Conservation (phyloP, 257 asterid species). For the Pogostemon cablin region DNA sequence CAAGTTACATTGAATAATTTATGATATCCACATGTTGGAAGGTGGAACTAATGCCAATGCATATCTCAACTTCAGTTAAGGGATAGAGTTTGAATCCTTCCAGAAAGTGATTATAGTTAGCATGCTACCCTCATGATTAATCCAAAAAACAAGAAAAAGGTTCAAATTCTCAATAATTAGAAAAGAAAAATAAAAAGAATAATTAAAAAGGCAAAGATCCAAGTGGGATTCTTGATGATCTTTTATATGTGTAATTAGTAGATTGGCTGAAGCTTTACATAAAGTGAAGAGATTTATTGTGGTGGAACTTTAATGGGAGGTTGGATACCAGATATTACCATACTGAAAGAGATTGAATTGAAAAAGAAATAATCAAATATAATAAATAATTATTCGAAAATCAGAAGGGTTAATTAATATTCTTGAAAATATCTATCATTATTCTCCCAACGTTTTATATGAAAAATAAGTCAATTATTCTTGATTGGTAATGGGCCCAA, state of each 20-base stretch:
- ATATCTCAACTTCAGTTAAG: neutral
- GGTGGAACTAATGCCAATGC: too few species aligned
- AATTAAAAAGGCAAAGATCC: slow-evolving; percentile 23
- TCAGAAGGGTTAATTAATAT: neutral
- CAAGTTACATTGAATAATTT: too few species aligned
- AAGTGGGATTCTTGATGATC: slow-evolving; percentile 37
- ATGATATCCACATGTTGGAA: too few species aligned
- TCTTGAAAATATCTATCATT: neutral
- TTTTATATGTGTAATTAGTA: slow-evolving; percentile 28
- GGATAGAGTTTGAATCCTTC: slow-evolving; percentile 29
- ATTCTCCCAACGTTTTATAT: too few species aligned
- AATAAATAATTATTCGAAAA: neutral
- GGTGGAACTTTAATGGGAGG: slow-evolving; percentile 44
- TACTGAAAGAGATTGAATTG: slow-evolving; percentile 31
- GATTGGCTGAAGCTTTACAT: slow-evolving; percentile 51
- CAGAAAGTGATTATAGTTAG: slow-evolving; percentile 7
- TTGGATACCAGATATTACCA: slow-evolving; percentile 35
- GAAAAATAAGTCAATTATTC: too few species aligned
- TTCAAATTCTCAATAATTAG: neutral
- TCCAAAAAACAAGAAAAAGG: neutral
- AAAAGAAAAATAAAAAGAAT: neutral
- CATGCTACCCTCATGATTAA: slow-evolving; percentile 41
- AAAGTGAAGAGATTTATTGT: slow-evolving; percentile 45
- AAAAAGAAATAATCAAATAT: neutral
- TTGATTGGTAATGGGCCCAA: too few species aligned